Evolutionary conservation across 805 yeast species (phyloP).

Genomic region (Blastobotrys terrestris): DNA sequence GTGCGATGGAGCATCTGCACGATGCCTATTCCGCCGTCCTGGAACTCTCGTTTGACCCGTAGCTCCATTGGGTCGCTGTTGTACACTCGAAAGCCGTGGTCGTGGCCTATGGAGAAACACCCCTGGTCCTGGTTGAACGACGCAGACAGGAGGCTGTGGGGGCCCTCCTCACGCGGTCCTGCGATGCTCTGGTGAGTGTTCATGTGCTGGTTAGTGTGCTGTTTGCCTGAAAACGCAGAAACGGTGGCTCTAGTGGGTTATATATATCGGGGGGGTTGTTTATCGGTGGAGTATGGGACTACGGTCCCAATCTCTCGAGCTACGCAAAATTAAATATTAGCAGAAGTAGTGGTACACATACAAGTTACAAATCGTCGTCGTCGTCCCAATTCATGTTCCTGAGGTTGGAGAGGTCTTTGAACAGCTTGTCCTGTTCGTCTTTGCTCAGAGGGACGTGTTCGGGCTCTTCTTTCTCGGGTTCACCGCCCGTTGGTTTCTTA

Average conservation of each 20-base stretch:
- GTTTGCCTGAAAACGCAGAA: too few relatives aligned
- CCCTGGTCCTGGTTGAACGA: constrained; percentile 85
- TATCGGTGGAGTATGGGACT: too few relatives aligned
- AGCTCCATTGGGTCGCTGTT: constrained; percentile 82
- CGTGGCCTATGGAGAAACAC: constrained; percentile 81
- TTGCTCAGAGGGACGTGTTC: neutral
- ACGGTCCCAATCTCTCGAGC: too few relatives aligned
- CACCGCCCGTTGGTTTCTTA: too few relatives aligned
- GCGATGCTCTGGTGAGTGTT: constrained; percentile 16
- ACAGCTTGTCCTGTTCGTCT: constrained; percentile 3
- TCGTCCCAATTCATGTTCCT: constrained; percentile 9
- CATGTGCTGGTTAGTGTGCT: too few relatives aligned
- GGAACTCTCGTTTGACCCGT: constrained; percentile 51
- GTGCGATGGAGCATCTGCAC: constrained; percentile 84
- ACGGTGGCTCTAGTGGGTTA: too few relatives aligned
- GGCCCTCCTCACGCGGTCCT: constrained; percentile 7
- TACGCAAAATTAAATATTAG: too few relatives aligned
- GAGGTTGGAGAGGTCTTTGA: constrained; percentile 4
- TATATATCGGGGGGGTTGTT: too few relatives aligned
- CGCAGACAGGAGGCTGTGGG: constrained; percentile 42
- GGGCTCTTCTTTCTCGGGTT: neutral
- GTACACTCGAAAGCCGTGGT: constrained; percentile 76
- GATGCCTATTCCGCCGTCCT: constrained; percentile 61
- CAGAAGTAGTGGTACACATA: too few relatives aligned
- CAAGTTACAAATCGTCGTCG: constrained; percentile 7